These are phyloP conservation scores for Fusarium sp. DNA, from an alignment of 2,329 filamentous ascomycete species.

Conservation along the genomic window DNA sequence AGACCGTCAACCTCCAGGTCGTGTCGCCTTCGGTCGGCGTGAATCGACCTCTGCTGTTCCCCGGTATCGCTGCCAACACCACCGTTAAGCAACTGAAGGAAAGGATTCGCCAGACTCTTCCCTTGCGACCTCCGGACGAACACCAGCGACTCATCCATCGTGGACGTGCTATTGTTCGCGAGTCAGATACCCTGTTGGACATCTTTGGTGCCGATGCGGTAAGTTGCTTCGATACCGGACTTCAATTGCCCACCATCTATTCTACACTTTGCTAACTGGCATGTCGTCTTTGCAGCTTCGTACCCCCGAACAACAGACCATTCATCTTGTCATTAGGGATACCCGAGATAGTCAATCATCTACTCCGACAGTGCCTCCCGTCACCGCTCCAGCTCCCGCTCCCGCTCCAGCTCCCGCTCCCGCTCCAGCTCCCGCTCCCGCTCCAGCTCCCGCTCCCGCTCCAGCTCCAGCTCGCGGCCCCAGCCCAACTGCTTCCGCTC, in stretches of 20 bases:
- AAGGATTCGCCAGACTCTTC: conserved; percentile 61
- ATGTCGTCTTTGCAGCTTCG: conserved; percentile 49
- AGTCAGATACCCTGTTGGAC: conserved; percentile 63
- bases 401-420: conserved; percentile 5
- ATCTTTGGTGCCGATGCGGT: conserved; percentile 65
- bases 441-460: too few species aligned
- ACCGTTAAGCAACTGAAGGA: conserved; percentile 66
- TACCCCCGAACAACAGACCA: conserved; percentile 57
- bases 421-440: conserved; percentile 9
- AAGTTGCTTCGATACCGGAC: conserved; percentile 22
- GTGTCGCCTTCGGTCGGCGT: conserved; percentile 66
- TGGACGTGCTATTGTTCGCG: conserved; percentile 63
- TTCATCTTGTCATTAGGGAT: conserved; percentile 62
- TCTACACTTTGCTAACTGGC: conserved; percentile 36
- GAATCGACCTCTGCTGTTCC: conserved; percentile 59
- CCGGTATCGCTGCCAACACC: conserved; percentile 57
- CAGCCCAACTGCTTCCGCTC: conserved; percentile 40
- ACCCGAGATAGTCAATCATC: conserved; percentile 43
- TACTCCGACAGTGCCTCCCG: conserved; percentile 36
- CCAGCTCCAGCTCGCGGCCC: conserved; percentile 37
- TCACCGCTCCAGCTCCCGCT: conserved; percentile 12
- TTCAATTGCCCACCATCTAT: conserved; percentile 1
- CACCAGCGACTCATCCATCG: conserved; percentile 68
- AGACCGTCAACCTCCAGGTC: conserved; percentile 63
- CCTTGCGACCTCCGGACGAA: conserved; percentile 60